Evolutionary conservation across 495 filamentous ascomycete species (phyloP).

Genomic region (Penicillium canariense): DNA sequence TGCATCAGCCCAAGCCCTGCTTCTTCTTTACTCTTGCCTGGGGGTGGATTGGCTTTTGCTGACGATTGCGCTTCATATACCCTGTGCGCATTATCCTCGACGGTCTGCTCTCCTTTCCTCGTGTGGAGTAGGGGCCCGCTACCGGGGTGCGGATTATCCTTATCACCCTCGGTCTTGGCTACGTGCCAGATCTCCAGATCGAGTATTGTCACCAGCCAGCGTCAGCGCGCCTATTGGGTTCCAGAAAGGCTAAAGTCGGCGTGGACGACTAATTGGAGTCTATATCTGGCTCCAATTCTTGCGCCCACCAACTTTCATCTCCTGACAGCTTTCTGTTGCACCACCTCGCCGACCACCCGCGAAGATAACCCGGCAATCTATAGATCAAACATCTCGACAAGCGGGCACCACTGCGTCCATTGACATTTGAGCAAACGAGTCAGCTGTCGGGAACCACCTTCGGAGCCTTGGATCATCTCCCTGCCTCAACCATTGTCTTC

Average conservation of each 20-base stretch:
- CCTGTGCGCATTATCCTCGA: neutral
- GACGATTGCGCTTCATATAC: conserved; percentile 1
- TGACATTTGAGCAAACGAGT: neutral
- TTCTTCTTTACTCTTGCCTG: neutral
- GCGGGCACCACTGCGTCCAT: neutral
- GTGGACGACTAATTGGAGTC: neutral
- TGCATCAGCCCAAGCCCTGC: neutral
- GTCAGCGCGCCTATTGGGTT: neutral
- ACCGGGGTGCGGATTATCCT: neutral
- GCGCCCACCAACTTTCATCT: neutral
- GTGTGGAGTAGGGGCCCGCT: neutral
- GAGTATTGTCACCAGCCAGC: neutral
- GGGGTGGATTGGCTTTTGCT: neutral
- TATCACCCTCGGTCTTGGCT: conserved; percentile 11
- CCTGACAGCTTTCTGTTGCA: neutral
- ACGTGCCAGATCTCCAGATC: conserved; percentile 17
- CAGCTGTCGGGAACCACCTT: neutral
- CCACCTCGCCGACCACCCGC: neutral
- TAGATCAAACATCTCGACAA: neutral
- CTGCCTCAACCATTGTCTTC: no score
- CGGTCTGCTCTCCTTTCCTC: neutral
- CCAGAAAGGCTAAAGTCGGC: no score
- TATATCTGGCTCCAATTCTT: neutral
- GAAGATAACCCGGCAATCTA: neutral
- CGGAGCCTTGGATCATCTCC: neutral